Base-by-base conservation (phyloP, 345 rosid genomes). In the Capsella bursapastoris region DNA sequence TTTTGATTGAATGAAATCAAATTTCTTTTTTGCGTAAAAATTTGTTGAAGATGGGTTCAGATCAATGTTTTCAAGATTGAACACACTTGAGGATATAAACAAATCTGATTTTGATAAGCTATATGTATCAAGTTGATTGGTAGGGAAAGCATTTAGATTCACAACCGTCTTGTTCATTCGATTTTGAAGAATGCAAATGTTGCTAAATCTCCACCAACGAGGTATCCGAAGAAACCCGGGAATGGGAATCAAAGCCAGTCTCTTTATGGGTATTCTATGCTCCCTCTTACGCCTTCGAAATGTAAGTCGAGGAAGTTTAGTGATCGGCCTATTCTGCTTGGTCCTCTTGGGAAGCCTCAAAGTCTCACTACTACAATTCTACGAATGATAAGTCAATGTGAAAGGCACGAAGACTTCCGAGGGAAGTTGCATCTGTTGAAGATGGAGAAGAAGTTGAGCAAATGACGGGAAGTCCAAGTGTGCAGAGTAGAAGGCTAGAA, bases 361-460 rank as follows among this genome's bases (percentile, higher is more conserved):
- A 90, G 80, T 78, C 48, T 86, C 35, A 52, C 86, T 27, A 72
- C 73, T 7, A 78, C 81, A 1, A 18, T 18, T 18, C 22, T 18
- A 18, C 1, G 5, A 72, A 78, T 35, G 91, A 87, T 32, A 93
- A 91, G 55, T 78, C 83, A 3, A 64, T 74, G 78, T 82, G 85
- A 2, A 93, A 88, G 80, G 76, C 77, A 4, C 87, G 64, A 48
- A 84, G 90, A 68, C 87, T 94, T 57, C 96, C 84, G 1, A 18
- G 1, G 22, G 22, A 18, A 18, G 22, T 18, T 18, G 83, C 77
- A n/a, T 93, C 98, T 3, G 94, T 86, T 29, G 98, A 94, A 81
- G 99, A 92, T 5, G 99, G 97, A 11, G 98, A 95, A 79, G 99
- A 92, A 84, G 99, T 92, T 62, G 97, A 95, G 72, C 98, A 95